A percentile compares a stretch with the other conserved stretches of the same genome.
Evolutionary conservation across 2,329 filamentous ascomycete species (phyloP).

Genomic region (Beauveria bassiana): DNA sequence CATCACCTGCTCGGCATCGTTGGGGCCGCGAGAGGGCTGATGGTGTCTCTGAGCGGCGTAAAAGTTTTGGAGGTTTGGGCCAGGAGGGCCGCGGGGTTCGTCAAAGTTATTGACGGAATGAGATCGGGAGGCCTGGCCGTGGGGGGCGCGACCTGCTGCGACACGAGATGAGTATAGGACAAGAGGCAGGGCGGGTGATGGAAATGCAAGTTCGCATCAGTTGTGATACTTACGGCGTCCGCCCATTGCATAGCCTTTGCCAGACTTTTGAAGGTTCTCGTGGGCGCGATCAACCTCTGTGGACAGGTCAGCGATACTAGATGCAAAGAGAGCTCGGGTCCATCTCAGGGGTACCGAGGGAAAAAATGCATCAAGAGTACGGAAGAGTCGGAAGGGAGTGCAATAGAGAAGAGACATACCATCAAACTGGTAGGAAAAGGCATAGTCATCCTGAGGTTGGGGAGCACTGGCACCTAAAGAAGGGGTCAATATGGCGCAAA

Average conservation of each 20-base stretch:
- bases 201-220: constrained; percentile 2
- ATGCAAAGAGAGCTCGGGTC: background rate
- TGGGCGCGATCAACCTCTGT: constrained; percentile 91
- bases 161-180: constrained; percentile 9
- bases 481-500: constrained; percentile 13
- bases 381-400: background rate
- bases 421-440: constrained; percentile 83
- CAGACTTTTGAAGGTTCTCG: constrained; percentile 94
- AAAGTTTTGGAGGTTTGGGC: constrained; percentile 79
- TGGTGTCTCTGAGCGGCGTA: constrained; percentile 93
- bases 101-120: constrained; percentile 81
- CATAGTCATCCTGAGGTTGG: constrained; percentile 66
- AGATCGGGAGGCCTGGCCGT: constrained; percentile 59
- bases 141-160: constrained; percentile 63
- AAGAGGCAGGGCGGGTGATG: background rate
- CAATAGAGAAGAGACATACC: constrained; percentile 50
- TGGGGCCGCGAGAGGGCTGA: constrained; percentile 72
- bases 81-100: constrained; percentile 60
- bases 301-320: constrained; percentile 1
- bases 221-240: constrained; percentile 71
- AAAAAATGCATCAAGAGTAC: background rate
- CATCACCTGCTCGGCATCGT: constrained; percentile 96
- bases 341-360: constrained; percentile 4
- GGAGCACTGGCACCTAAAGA: constrained; percentile 64
- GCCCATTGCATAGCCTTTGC: constrained; percentile 73